phyloP scores from a whole-genome alignment of 257 asterid species.

The Coffea canephora region DNA sequence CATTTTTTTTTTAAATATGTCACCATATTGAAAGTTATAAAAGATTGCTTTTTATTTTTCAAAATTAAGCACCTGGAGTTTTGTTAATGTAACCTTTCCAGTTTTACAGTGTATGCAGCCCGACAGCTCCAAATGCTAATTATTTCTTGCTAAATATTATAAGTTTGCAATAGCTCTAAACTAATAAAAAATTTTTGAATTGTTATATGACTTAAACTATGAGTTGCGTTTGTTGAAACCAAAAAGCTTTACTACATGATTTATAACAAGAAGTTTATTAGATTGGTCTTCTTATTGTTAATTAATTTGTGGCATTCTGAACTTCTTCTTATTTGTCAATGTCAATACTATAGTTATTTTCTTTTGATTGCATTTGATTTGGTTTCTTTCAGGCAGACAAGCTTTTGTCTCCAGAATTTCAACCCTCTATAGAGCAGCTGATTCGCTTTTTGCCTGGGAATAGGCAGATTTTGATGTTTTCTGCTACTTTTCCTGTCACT shows the following conservation, averaged over 20 bases:
- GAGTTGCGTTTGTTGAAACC: neutral
- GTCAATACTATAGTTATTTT: neutral
- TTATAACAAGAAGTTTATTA: neutral
- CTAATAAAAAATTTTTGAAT: neutral
- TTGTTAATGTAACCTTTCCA: neutral
- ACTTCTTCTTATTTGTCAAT: neutral
- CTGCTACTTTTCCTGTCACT: slow-evolving; percentile 88
- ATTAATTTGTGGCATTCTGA: neutral
- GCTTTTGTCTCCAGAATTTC: slow-evolving; percentile 91
- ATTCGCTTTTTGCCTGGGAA: slow-evolving; percentile 60
- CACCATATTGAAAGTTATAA: neutral
- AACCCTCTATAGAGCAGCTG: slow-evolving; percentile 78
- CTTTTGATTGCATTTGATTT: too few relatives aligned
- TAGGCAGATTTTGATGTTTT: slow-evolving; percentile 89
- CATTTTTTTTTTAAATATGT: too few relatives aligned
- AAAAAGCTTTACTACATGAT: too few relatives aligned
- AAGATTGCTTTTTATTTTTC: neutral
- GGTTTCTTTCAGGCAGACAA: slow-evolving; percentile 73
- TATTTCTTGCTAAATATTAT: neutral
- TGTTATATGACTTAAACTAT: neutral
- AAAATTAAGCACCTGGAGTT: neutral
- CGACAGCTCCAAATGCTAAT: neutral
- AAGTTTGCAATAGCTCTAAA: neutral
- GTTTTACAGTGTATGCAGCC: neutral
- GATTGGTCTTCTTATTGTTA: neutral